These are phyloP conservation scores for Lanmaoa rubissima DNA, from an alignment of 768 basidiomycete genomes.

Conservation along the genomic window DNA sequence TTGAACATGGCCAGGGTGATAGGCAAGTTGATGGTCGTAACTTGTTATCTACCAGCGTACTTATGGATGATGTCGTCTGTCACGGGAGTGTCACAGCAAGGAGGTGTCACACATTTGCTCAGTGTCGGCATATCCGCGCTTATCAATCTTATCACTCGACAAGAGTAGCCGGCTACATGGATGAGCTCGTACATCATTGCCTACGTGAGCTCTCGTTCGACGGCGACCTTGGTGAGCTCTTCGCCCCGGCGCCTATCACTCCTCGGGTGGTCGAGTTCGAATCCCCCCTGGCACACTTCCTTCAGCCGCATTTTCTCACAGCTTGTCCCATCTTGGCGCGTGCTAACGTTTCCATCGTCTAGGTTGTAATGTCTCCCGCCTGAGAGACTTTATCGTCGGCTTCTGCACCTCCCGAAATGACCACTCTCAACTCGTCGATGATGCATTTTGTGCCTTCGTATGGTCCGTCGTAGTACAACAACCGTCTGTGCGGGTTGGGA, in stretches of 20 bases:
- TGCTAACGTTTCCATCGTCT: conserved; percentile 10
- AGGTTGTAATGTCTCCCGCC: conserved; percentile 76
- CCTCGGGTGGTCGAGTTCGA: conserved; percentile 40
- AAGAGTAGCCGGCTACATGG: conserved; percentile 47
- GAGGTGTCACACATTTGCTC: not conserved
- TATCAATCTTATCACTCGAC: not conserved
- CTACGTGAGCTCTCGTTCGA: conserved; percentile 87
- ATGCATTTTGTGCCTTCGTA: conserved; percentile 73
- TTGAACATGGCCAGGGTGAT: not conserved
- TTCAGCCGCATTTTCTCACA: conserved; percentile 16
- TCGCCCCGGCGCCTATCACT: not conserved
- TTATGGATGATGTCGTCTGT: not conserved
- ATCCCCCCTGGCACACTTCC: conserved; percentile 34
- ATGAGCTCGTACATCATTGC: conserved; percentile 82
- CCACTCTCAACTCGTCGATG: conserved; percentile 62
- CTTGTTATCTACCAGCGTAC: not conserved
- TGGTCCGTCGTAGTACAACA: conserved; percentile 80
- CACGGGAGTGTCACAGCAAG: not conserved
- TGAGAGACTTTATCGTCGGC: conserved; percentile 64
- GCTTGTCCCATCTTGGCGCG: not conserved
- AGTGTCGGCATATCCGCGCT: not conserved
- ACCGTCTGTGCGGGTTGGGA: conserved; percentile 74
- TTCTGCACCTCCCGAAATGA: conserved; percentile 52
- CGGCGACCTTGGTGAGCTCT: conserved; percentile 76
- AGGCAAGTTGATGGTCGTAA: too few relatives aligned